phyloP scores from a whole-genome alignment of 176 grass and related monocot species.

The Urochloa ruziziensis region DNA sequence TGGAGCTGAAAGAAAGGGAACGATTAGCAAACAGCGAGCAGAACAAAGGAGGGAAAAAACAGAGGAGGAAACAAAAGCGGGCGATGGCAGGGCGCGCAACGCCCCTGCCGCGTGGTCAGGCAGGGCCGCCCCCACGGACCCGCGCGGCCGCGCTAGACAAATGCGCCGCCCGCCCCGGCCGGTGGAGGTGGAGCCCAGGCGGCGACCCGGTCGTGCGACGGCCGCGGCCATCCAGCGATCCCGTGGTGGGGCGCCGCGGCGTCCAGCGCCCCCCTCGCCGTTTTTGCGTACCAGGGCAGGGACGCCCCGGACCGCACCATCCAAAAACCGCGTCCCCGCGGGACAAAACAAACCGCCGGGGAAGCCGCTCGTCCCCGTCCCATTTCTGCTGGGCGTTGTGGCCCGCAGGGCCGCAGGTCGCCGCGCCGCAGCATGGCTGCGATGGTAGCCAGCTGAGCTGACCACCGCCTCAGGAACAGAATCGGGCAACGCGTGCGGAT shows the following conservation, averaged over 20 bases:
- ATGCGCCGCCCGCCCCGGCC: slow-evolving; percentile 36
- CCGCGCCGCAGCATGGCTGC: not conserved
- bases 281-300: not conserved
- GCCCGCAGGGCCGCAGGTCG: not conserved
- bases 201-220: slow-evolving; percentile 12
- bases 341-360: not conserved
- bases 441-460: not conserved
- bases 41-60: too few species aligned
- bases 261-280: not conserved
- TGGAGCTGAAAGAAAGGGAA: not conserved
- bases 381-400: slow-evolving; percentile 10
- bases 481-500: slow-evolving; percentile 21
- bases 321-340: not conserved
- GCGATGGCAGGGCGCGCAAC: not conserved
- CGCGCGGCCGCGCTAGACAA: slow-evolving; percentile 8
- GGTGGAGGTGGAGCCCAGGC: slow-evolving; percentile 14
- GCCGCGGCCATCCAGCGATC: not conserved
- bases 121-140: not conserved
- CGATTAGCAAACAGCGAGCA: not conserved
- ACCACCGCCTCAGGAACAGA: slow-evolving; percentile 7
- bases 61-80: not conserved
- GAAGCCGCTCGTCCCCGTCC: not conserved
- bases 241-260: not conserved
- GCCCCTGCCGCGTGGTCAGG: not conserved
- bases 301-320: too few species aligned